Conservation (phyloP, 768 basidiomycete species). For the Butyriboletus loyo region DNA sequence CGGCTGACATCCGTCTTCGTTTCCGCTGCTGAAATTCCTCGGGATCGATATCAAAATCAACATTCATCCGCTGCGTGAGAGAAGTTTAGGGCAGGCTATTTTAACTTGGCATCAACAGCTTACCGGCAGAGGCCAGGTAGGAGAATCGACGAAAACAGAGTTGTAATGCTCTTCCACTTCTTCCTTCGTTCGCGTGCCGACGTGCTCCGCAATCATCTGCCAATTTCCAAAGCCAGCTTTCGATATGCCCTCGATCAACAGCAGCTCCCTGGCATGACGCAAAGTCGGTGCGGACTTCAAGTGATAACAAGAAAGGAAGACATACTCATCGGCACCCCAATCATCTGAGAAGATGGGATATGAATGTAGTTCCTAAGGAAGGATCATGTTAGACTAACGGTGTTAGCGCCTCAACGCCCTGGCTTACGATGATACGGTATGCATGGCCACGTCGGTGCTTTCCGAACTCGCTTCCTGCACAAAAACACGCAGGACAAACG, state of each 20-base stretch:
- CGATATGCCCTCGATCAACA: constrained; percentile 84
- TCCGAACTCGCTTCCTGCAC: constrained; percentile 84
- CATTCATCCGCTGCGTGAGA: constrained; percentile 40
- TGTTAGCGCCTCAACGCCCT: background rate
- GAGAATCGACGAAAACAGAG: constrained; percentile 73
- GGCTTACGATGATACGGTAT: constrained; percentile 85
- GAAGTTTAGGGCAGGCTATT: background rate
- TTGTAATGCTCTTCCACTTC: constrained; percentile 92
- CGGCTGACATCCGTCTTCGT: constrained; percentile 79
- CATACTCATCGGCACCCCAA: constrained; percentile 98
- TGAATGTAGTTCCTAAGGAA: constrained; percentile 82
- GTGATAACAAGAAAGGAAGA: constrained; percentile 8
- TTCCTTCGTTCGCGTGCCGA: constrained; percentile 91
- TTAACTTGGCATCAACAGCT: constrained; percentile 24
- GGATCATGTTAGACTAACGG: background rate
- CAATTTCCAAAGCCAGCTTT: constrained; percentile 92
- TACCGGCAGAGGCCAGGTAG: constrained; percentile 79
- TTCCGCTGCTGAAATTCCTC: constrained; percentile 88
- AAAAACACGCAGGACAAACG: constrained; percentile 91
- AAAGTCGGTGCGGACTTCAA: background rate
- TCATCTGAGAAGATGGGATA: constrained; percentile 93
- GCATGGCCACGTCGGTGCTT: constrained; percentile 83
- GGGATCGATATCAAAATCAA: constrained; percentile 66
- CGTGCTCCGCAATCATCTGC: constrained; percentile 92
- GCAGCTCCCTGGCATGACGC: constrained; percentile 62